These are phyloP conservation scores for Phlebiopsis flavidoalba DNA, from an alignment of 768 basidiomycete species.

Conservation along the genomic window DNA sequence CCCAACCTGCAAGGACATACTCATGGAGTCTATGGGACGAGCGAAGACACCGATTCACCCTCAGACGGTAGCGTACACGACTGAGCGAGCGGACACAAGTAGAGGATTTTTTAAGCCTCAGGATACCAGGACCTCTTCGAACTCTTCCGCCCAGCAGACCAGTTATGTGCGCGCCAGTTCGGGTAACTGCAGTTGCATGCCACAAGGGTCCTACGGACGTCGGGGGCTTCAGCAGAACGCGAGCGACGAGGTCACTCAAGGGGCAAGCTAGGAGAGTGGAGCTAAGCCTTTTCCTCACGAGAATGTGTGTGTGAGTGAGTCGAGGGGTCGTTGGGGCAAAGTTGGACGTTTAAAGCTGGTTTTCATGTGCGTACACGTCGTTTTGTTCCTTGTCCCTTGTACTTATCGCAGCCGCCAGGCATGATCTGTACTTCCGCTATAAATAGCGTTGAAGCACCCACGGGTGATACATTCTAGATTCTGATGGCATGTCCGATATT, in stretches of 20 bases:
- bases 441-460: constrained; percentile 89
- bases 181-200: constrained; percentile 65
- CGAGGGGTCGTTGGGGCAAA: constrained; percentile 68
- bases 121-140: constrained; percentile 66
- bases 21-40: constrained; percentile 58
- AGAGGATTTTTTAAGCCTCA: constrained; percentile 17
- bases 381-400: too few species aligned
- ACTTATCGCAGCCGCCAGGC: too few species aligned
- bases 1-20: constrained; percentile 69
- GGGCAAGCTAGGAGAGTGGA: constrained; percentile 79
- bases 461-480: constrained; percentile 85
- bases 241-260: constrained; percentile 64
- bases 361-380: constrained; percentile 59
- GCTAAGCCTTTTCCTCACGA: constrained; percentile 79
- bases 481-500: constrained; percentile 73
- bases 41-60: constrained; percentile 38
- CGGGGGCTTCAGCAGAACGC: constrained; percentile 51
- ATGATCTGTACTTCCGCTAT: too few species aligned
- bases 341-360: constrained; percentile 66
- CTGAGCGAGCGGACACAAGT: constrained; percentile 32
- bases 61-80: constrained; percentile 46
- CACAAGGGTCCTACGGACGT: constrained; percentile 59
- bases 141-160: constrained; percentile 79
- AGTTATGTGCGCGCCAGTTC: constrained; percentile 80
- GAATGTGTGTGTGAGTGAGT: too few species aligned